Evolutionary conservation across 2,329 filamentous ascomycete genomes (phyloP).

Genomic region (Pochonia chlamydosporia): DNA sequence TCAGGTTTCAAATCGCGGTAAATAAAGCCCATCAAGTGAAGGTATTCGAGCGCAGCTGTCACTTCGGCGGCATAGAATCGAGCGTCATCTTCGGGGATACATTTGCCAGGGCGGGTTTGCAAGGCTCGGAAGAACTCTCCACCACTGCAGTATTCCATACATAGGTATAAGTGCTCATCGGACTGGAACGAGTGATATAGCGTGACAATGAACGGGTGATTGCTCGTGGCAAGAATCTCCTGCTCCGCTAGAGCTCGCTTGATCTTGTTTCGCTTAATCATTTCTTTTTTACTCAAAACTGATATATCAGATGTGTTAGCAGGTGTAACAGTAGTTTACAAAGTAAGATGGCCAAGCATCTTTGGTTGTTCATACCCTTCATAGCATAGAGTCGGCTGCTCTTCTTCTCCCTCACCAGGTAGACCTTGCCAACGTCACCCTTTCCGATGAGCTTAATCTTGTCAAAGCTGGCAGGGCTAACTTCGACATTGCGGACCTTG

Average conservation of each 20-base stretch:
- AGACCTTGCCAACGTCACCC: conserved; percentile 97
- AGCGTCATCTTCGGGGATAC: conserved; percentile 92
- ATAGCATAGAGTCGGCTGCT: conserved; percentile 92
- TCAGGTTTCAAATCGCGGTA: conserved; percentile 97
- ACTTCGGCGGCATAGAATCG: conserved; percentile 97
- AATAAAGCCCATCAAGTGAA: conserved; percentile 99
- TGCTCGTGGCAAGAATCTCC: conserved; percentile 96
- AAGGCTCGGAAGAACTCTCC: conserved; percentile 97
- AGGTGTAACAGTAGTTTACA: not conserved
- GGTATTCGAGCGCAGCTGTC: conserved; percentile 89
- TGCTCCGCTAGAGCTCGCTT: conserved; percentile 96
- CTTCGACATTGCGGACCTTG: conserved; percentile 95
- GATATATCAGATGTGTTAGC: conserved; percentile 6
- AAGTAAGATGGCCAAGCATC: not conserved
- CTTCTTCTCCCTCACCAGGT: conserved; percentile 96
- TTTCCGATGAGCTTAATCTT: conserved; percentile 99
- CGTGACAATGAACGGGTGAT: conserved; percentile 98
- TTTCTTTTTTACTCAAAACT: conserved; percentile 99
- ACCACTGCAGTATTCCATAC: conserved; percentile 99
- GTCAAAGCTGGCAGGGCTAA: conserved; percentile 91
- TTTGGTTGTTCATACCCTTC: conserved; percentile 64
- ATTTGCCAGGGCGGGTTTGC: conserved; percentile 94
- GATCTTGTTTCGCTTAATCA: conserved; percentile 99
- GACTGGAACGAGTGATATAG: conserved; percentile 99
- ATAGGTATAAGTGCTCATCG: conserved; percentile 97